Base-by-base conservation (phyloP, 2,329 filamentous ascomycete species). In the Phoma sp. region DNA sequence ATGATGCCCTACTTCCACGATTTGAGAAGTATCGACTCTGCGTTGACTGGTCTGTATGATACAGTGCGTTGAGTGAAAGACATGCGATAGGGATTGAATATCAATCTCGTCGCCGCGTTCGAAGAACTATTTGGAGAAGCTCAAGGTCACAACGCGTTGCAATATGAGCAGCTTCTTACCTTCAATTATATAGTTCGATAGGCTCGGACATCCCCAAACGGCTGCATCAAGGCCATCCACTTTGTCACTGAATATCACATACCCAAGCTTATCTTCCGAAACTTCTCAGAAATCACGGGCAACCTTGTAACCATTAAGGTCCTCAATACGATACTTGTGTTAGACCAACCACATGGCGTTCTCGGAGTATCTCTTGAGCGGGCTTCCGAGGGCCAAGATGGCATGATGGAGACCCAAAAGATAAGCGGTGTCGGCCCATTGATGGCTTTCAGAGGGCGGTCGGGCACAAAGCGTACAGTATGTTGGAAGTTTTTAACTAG, bases 321-420 rank as follows among this genome's bases (percentile, higher is more conserved):
- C 45, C 55, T 68, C 33, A 80, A 81, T 17, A 82, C 80, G 4
- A 75, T 77, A 35, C 62, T 86, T 24, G 81, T 85, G n/a, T 81
- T 77, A 48, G 83, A 83, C 1, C 85, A 85, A 69, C 83, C 80
- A 2, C 84, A 85, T 73, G 83, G 75, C 1, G 78, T 85, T 80
- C 68, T 87, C 60, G 85, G 84, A 74, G 78, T 82, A 8, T 85
- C 86, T 58, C 61, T 86, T 39, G 68, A 68, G 36, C 71, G 71
- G 27, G 58, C 58, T 24, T 73, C 74, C 0, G 76, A 75, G 36
- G 74, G 67, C 29, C 67, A 68, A 36, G 71, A 71, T 17, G 60
- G 57, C 27, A 66, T 58, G 54, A 65, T 65, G 38, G 70, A 70
- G 15, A 59, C 60, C 39, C 72, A 72, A 40, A 74, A 0, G 78